Evolutionary conservation across 2,329 filamentous ascomycete species (phyloP).

Genomic region (Aspergillus alliaceus): DNA sequence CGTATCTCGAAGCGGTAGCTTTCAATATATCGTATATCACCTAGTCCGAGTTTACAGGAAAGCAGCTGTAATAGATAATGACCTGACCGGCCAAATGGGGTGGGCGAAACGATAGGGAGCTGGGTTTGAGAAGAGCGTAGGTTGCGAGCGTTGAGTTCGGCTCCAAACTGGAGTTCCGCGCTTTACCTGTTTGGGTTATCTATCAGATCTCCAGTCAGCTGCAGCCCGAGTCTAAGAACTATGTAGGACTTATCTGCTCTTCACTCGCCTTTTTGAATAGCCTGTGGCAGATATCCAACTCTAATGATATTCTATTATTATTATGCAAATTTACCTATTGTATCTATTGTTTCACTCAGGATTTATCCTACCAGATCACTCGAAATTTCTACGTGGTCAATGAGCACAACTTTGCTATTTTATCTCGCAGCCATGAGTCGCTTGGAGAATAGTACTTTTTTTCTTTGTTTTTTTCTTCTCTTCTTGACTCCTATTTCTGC

Average conservation of each 20-base stretch:
- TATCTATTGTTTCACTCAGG: background rate
- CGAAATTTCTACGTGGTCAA: background rate
- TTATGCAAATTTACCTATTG: too few species aligned
- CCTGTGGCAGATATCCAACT: background rate
- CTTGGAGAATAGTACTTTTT: constrained; percentile 1
- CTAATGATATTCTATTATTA: constrained; percentile 1
- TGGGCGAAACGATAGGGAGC: background rate
- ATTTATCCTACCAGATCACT: background rate
- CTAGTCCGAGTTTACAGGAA: background rate
- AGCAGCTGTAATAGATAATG: background rate
- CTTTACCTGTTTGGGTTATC: constrained; percentile 23
- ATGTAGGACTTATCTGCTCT: too few species aligned
- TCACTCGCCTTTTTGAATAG: background rate
- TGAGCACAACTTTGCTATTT: background rate
- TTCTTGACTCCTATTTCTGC: background rate
- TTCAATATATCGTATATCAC: background rate
- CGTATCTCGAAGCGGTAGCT: background rate
- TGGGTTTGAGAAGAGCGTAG: constrained; percentile 4
- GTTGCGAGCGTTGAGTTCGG: constrained; percentile 9
- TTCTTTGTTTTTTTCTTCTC: constrained; percentile 1
- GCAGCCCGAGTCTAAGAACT: too few species aligned
- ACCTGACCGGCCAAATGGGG: background rate
- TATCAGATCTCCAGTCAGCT: background rate
- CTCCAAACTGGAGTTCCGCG: constrained; percentile 11
- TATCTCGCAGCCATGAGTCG: background rate